Percentiles rank a stretch among this genome's conserved stretches.
phyloP scores from a whole-genome alignment of 345 rosid genomes.

The Eucalyptus erythrocorys region DNA sequence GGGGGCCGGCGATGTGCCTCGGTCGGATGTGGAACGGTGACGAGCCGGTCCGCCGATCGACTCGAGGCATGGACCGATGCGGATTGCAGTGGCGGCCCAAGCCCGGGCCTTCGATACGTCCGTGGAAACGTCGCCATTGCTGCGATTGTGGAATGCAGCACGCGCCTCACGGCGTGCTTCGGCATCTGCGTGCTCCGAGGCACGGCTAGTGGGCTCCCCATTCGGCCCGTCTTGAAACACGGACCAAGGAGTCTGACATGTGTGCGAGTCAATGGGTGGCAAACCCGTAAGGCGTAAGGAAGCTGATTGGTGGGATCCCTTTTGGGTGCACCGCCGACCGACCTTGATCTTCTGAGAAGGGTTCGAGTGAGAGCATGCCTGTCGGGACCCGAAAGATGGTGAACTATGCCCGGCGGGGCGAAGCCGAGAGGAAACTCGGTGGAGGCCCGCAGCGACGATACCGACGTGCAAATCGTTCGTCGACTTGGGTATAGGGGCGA shows the following conservation, averaged over 20 bases:
- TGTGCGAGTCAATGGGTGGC: too few species aligned
- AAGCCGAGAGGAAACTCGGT: not conserved
- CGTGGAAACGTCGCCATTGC: too few species aligned
- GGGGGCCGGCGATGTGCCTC: not conserved
- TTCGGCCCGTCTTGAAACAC: too few species aligned
- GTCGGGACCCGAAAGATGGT: not conserved
- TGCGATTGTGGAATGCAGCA: too few species aligned
- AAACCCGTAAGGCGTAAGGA: too few species aligned
- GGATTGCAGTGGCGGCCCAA: not conserved
- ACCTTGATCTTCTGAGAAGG: not conserved
- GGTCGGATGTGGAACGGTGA: too few species aligned
- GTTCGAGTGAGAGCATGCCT: not conserved
- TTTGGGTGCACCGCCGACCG: not conserved
- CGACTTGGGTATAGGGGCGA: slow-evolving; percentile 56
- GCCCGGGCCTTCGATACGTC: too few species aligned
- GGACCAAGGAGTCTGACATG: too few species aligned
- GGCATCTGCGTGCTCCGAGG: not conserved
- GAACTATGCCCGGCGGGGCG: not conserved
- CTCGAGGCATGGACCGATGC: not conserved
- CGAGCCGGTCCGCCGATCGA: too few species aligned
- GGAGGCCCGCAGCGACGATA: not conserved
- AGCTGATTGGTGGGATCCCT: too few species aligned
- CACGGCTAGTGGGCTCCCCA: slow-evolving; percentile 4
- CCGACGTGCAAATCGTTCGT: slow-evolving; percentile 35
- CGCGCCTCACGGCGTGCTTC: too few species aligned